Percentiles rank a stretch among this genome's conserved stretches.
Conservation (phyloP, 176 grass and related monocot species). For the Carex parvula region DNA sequence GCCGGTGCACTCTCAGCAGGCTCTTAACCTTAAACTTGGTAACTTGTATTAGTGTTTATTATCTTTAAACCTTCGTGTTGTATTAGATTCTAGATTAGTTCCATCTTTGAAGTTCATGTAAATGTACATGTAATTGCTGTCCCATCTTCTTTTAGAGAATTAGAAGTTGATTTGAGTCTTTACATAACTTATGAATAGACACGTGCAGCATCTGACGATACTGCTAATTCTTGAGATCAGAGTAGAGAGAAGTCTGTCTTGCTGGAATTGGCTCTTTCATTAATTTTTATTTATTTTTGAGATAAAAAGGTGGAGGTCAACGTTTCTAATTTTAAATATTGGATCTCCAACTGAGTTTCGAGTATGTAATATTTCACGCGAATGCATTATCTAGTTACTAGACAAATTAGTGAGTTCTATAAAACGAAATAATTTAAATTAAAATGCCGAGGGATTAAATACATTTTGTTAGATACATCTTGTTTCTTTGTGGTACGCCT, state of each 20-base stretch:
- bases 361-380: no score
- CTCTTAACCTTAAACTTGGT: slow-evolving; percentile 25
- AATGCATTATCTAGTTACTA: no score
- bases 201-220: background rate
- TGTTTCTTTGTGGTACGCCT: no score
- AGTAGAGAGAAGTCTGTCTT: background rate
- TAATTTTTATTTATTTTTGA: no score
- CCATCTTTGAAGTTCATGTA: background rate
- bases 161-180: background rate
- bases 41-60: background rate
- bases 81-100: background rate
- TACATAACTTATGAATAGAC: background rate
- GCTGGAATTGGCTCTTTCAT: background rate
- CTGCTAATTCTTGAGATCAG: background rate
- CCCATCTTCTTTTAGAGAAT: background rate
- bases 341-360: no score
- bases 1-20: slow-evolving; percentile 54
- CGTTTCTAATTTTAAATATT: no score
- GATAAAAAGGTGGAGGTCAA: no score
- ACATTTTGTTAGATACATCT: no score
- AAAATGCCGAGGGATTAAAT: background rate
- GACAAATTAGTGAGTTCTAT: no score
- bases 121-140: background rate
- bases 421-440: background rate
- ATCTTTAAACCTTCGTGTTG: slow-evolving; percentile 4